Evolutionary conservation across 768 basidiomycete genomes (phyloP).

Genomic region (Austroboletus eburneus): DNA sequence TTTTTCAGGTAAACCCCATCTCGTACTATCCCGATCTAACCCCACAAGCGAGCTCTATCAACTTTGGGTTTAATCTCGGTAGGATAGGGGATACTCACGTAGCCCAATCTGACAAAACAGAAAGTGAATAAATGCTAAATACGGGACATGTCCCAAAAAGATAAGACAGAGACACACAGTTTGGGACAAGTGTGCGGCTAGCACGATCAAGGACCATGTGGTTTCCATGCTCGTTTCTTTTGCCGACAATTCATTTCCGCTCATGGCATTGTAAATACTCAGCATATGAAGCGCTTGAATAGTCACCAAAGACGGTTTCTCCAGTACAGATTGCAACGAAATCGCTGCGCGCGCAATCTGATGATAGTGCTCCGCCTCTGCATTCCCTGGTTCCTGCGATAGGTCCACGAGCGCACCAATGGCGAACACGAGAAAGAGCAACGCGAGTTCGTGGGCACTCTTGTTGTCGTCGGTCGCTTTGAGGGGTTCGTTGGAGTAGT

Average conservation of each 20-base stretch:
- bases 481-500: slow-evolving; percentile 33
- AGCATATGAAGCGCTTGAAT: slow-evolving; percentile 66
- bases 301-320: slow-evolving; percentile 66
- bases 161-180: slow-evolving; percentile 41
- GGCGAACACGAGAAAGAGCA: slow-evolving; percentile 50
- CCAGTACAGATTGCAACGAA: slow-evolving; percentile 63
- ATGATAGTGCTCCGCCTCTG: slow-evolving; percentile 59
- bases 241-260: slow-evolving; percentile 50
- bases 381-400: slow-evolving; percentile 23
- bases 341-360: slow-evolving; percentile 64
- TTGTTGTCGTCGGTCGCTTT: slow-evolving; percentile 35
- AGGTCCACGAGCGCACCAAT: slow-evolving; percentile 47
- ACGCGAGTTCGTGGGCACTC: slow-evolving; percentile 45
- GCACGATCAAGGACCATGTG: slow-evolving; percentile 61
- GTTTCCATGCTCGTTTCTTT: slow-evolving; percentile 69
- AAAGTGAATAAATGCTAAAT: slow-evolving; percentile 10
- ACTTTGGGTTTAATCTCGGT: slow-evolving; percentile 3
- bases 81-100: slow-evolving; percentile 43
- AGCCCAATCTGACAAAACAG: slow-evolving; percentile 52
- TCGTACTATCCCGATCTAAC: slow-evolving; percentile 57
- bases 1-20: slow-evolving; percentile 60
- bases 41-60: slow-evolving; percentile 8
- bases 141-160: slow-evolving; percentile 2
- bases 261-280: slow-evolving; percentile 70
- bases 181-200: slow-evolving; percentile 64